phyloP scores from a whole-genome alignment of 2,329 filamentous ascomycete species.

The Exophiala alcalophila region DNA sequence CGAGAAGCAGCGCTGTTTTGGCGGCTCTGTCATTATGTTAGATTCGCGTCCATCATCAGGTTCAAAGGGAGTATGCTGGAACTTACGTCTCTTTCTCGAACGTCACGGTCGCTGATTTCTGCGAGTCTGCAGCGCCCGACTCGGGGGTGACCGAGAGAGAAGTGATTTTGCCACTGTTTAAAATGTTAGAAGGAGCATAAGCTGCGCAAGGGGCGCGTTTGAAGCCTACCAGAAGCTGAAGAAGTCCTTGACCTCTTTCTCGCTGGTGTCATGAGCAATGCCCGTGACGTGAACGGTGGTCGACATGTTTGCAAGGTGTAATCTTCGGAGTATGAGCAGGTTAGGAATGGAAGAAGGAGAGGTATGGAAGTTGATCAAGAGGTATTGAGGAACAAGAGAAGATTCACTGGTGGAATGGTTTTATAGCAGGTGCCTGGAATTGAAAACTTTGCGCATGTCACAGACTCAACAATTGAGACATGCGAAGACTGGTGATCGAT shows the following conservation, averaged over 20 bases:
- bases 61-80: constrained; percentile 7
- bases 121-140: constrained; percentile 54
- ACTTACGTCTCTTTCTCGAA: constrained; percentile 87
- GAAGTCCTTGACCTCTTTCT: constrained; percentile 84
- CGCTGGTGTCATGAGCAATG: constrained; percentile 75
- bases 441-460: too few relatives aligned
- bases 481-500: too few relatives aligned
- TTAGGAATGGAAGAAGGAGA: too few relatives aligned
- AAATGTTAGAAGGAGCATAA: neutral
- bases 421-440: too few relatives aligned
- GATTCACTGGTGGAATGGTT: too few relatives aligned
- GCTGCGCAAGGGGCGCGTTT: neutral
- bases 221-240: constrained; percentile 82
- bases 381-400: neutral
- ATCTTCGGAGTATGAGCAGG: too few relatives aligned
- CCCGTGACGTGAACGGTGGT: constrained; percentile 83
- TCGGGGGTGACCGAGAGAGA: constrained; percentile 70
- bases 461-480: too few relatives aligned
- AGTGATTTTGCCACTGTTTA: constrained; percentile 84
- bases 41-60: neutral
- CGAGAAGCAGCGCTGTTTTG: constrained; percentile 92
- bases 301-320: constrained; percentile 38
- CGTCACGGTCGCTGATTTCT: constrained; percentile 83
- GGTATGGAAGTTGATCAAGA: too few relatives aligned
- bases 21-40: constrained; percentile 58